Conservation (phyloP, 139 green algal species). For the Edaphochlamys debaryana region DNA sequence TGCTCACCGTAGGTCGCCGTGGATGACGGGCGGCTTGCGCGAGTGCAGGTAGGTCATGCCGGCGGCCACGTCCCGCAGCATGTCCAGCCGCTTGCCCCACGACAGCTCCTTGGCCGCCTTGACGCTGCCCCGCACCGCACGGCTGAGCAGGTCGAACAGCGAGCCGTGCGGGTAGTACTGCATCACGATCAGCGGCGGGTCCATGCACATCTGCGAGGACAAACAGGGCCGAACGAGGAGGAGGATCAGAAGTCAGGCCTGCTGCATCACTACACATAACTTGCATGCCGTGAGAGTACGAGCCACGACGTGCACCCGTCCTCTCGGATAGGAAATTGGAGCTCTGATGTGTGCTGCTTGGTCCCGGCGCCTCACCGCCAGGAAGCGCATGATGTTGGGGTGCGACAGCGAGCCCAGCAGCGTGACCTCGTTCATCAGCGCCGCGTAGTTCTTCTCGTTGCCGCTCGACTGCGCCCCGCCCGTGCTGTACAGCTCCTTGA, state of each 20-base stretch:
- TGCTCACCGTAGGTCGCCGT: constrained; percentile 83
- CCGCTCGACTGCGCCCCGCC: not conserved
- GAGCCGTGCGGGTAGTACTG: constrained; percentile 75
- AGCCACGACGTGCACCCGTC: no score
- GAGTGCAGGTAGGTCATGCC: constrained; percentile 90
- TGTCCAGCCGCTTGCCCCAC: constrained; percentile 63
- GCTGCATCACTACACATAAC: no score
- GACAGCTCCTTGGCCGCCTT: constrained; percentile 42
- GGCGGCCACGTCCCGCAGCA: constrained; percentile 65
- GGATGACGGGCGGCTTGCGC: constrained; percentile 81
- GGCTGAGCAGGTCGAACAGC: constrained; percentile 66
- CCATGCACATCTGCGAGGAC: constrained; percentile 48
- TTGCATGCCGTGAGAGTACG: no score
- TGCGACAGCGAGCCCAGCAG: constrained; percentile 55
- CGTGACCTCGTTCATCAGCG: constrained; percentile 55
- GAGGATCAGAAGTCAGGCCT: not conserved
- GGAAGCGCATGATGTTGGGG: constrained; percentile 70
- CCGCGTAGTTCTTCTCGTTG: constrained; percentile 8
- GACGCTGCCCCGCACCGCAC: constrained; percentile 19
- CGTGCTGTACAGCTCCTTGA: constrained; percentile 62
- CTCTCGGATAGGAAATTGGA: no score
- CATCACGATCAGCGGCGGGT: constrained; percentile 74
- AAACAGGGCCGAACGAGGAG: not conserved
- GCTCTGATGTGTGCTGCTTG: no score
- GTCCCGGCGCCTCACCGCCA: constrained; percentile 59